phyloP scores from a whole-genome alignment of 2,329 filamentous ascomycete species.

The Diaporthe amygdali region DNA sequence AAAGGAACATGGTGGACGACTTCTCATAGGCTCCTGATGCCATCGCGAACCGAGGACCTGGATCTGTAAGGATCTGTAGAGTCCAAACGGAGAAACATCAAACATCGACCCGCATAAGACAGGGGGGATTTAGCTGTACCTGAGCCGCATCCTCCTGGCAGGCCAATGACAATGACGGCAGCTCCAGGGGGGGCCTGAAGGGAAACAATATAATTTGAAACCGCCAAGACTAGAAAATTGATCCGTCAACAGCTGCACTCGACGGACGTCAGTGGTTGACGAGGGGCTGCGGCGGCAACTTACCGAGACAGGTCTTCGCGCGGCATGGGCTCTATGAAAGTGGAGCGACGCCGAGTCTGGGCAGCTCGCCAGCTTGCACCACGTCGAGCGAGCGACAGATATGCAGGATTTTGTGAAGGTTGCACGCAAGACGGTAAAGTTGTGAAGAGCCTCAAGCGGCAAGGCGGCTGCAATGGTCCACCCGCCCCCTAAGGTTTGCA shows the following conservation, averaged over 20 bases:
- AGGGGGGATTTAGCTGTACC: constrained; percentile 8
- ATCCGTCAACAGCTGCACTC: constrained; percentile 17
- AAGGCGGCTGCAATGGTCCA: constrained; percentile 2
- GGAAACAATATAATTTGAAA: constrained; percentile 23
- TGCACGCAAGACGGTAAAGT: neutral
- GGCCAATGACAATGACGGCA: constrained; percentile 17
- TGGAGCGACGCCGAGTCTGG: neutral
- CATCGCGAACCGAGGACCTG: constrained; percentile 14
- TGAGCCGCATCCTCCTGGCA: constrained; percentile 21
- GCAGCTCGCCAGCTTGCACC: neutral
- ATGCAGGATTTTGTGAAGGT: constrained; percentile 4
- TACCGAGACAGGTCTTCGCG: neutral
- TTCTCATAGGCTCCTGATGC: constrained; percentile 15
- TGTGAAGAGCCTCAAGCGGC: constrained; percentile 12
- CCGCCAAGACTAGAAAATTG: constrained; percentile 22
- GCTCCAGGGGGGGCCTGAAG: neutral
- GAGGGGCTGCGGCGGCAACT: neutral
- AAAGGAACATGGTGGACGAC: neutral
- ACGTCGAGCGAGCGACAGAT: neutral
- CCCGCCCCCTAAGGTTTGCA: neutral
- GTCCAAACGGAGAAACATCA: constrained; percentile 23
- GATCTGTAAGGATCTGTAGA: constrained; percentile 14
- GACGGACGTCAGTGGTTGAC: neutral
- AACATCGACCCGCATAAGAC: constrained; percentile 20
- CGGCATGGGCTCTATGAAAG: neutral